These are phyloP conservation scores for Solanum dulcamara DNA, from an alignment of 257 asterid genomes.

Conservation along the genomic window DNA sequence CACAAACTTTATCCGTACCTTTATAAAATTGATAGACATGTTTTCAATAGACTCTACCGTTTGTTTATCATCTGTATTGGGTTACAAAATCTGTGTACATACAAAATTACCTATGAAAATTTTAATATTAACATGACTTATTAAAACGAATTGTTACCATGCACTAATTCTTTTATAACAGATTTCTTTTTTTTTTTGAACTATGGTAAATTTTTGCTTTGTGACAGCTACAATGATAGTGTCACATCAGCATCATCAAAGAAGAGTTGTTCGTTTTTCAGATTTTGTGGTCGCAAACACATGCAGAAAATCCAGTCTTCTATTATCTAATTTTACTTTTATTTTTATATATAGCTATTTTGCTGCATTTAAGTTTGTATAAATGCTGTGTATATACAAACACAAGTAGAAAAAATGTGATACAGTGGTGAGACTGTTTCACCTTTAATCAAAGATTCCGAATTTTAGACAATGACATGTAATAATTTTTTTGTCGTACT, in stretches of 20 bases:
- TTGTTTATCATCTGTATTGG: background rate
- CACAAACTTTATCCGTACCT: background rate
- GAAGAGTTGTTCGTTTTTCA: background rate
- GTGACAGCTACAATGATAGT: background rate
- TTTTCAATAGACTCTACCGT: fast-evolving
- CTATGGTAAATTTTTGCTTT: background rate
- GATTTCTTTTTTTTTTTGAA: background rate
- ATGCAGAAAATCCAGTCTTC: background rate
- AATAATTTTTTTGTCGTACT: no score
- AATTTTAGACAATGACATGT: no score
- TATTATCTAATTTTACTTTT: background rate
- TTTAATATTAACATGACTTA: background rate
- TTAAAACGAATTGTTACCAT: background rate
- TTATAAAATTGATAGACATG: fast-evolving
- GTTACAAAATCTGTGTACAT: background rate
- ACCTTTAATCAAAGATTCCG: no score
- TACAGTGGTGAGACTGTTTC: no score
- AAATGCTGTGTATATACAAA: background rate
- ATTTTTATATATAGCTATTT: background rate
- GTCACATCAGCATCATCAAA: background rate
- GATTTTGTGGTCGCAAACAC: background rate
- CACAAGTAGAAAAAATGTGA: background rate
- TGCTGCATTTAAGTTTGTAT: background rate
- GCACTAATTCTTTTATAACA: background rate
- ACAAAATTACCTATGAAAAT: background rate